These are phyloP conservation scores for Hanseniaspora valbyensis DNA, from an alignment of 805 yeast species.

Conservation along the genomic window DNA sequence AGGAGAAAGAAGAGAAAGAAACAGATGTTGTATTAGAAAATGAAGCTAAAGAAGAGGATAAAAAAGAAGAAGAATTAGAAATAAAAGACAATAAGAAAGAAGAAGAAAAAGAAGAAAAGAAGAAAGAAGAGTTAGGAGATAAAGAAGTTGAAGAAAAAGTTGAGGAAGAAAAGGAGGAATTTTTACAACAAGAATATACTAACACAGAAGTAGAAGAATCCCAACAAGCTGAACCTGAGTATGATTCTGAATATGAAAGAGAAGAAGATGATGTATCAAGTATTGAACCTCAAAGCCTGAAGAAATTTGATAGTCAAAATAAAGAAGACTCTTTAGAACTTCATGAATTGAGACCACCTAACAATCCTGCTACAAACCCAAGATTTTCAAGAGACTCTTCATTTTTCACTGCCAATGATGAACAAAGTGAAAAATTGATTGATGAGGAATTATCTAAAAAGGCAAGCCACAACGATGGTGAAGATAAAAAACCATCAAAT, in stretches of 20 bases:
- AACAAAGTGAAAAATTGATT: background rate
- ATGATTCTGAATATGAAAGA: background rate
- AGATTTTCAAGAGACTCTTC: constrained; percentile 1
- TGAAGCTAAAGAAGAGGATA: background rate
- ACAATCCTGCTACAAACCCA: background rate
- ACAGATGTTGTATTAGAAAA: background rate
- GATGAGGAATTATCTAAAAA: background rate
- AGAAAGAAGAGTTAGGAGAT: constrained; percentile 17
- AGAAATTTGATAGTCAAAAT: background rate
- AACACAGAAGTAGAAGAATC: constrained; percentile 7
- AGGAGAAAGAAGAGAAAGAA: background rate
- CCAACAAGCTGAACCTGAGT: background rate
- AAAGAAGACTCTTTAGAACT: background rate
- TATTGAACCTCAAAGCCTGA: background rate
- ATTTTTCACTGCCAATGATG: constrained; percentile 8
- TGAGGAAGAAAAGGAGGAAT: constrained; percentile 19
- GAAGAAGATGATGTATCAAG: background rate
- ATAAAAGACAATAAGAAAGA: background rate
- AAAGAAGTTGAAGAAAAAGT: constrained; percentile 18
- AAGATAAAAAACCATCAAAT: too few relatives aligned
- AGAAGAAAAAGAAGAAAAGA: constrained; percentile 22
- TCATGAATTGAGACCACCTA: background rate
- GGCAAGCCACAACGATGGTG: background rate
- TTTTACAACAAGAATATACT: too few relatives aligned
- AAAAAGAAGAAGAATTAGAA: background rate